Evolutionary conservation across 2,329 filamentous ascomycete species (phyloP).

Genomic region (Ceratocystis destructans): DNA sequence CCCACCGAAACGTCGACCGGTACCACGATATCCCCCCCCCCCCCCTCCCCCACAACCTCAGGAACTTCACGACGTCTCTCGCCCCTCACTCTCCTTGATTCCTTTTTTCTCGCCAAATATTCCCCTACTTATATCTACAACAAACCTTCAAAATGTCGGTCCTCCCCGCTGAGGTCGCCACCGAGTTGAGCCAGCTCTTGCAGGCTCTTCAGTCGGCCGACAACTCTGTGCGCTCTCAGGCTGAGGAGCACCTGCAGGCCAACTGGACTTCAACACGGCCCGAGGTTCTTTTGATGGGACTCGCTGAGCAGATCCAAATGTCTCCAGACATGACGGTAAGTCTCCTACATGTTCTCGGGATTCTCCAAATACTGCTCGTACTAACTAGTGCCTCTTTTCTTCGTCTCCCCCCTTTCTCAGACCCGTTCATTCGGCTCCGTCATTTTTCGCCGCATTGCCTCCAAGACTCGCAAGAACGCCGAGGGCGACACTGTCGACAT

Average conservation of each 20-base stretch:
- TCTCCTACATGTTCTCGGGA: slow-evolving; percentile 2
- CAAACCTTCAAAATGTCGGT: slow-evolving; percentile 52
- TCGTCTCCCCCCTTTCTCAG: slow-evolving; percentile 32
- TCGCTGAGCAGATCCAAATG: slow-evolving; percentile 79
- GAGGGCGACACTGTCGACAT: slow-evolving; percentile 64
- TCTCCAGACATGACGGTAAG: slow-evolving; percentile 58
- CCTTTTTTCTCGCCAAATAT: neutral
- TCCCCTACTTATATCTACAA: neutral
- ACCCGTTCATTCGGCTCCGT: slow-evolving; percentile 84
- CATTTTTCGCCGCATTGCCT: slow-evolving; percentile 85
- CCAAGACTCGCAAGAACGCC: slow-evolving; percentile 67
- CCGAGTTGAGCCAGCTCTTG: slow-evolving; percentile 73
- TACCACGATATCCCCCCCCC: neutral
- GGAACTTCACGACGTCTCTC: neutral
- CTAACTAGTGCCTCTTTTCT: neutral
- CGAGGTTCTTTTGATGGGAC: slow-evolving; percentile 80
- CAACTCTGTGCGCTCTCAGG: slow-evolving; percentile 70
- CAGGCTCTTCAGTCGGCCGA: slow-evolving; percentile 80
- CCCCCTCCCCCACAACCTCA: neutral
- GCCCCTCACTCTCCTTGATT: neutral
- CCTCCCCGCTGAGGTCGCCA: slow-evolving; percentile 69
- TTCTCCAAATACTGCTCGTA: neutral
- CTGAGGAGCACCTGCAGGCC: slow-evolving; percentile 78
- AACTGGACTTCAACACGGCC: slow-evolving; percentile 76
- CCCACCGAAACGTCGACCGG: too few relatives aligned